Base-by-base conservation (phyloP, 2,329 filamentous ascomycete genomes). In the Cladophialophora immunda region DNA sequence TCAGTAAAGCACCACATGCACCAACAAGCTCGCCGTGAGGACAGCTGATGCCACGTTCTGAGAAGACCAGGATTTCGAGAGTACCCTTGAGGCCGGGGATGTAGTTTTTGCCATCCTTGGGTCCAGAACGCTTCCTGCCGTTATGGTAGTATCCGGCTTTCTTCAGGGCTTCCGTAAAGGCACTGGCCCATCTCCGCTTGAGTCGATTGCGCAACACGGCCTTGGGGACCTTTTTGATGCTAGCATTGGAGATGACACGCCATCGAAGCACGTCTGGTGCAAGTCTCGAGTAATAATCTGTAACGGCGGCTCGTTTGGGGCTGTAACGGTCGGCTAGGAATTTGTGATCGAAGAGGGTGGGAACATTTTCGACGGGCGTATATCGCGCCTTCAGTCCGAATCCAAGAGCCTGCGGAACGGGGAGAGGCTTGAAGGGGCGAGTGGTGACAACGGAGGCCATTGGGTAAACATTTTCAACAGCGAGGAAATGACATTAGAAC, bases 221-320 rank as follows among this genome's bases (percentile, higher is more conserved):
- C 63, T 82, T 84, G 25, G 75, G 74, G 2, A 71, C 52, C 6
- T 55, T 19, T 50, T 69, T 71, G n/a, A 69, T 62, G 73, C 75
- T 61, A 67, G 72, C 67, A 60, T 76, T 68, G 64, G 75, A 59
- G 64, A 79, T 72, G 5, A 83, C 78, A 17, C 76, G 75, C 81
- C 82, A 85, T 80, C 84, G 84, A 19, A 88, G 77, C 36, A 76
- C 77, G 71, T 80, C 76, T 9, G 74, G 76, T 47, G 80, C 76
- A 52, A 81, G 79, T 64, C 76, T 74, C 7, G 72, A 70, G 61
- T 77, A 81, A 62, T 76, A 73, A 47, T 80, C 71, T 27, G 73
- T 50, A 59, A 81, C 29, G 6, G 58, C 54, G 32, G 54, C 47
- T 17, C 62, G 73, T 70, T 79, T 81, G 22, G 76, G 76, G 17